Evolutionary conservation across 805 yeast species (phyloP), one percentile per base, ranked within the genome.

Genomic region (Zygosaccharomyces bailii): DNA sequence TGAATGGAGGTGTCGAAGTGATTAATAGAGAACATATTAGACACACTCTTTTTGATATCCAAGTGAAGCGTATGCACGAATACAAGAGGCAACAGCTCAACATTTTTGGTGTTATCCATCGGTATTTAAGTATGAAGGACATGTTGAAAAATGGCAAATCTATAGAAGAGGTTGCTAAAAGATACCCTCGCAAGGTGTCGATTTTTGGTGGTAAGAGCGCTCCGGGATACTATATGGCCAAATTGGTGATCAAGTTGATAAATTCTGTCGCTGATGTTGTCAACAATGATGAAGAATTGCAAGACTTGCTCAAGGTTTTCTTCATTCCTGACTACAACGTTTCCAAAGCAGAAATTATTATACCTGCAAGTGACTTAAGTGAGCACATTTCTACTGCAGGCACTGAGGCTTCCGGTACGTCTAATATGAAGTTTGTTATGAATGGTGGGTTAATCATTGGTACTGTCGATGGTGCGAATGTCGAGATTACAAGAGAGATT

Each of bases 351-450:
- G 96, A 90, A 69, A 77, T 88, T 46, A 86, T 89, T 59, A 76
- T 80, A 53, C 96, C 96, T 19, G 96, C 91, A 16, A 82, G 91
- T 35, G 97, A 89, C 65, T 72, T 89, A 57, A 84, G 93, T 37
- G 93, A 89, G 70, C 97, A 89, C 69, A 89, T 89, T 54, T 89
- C 96, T 10, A 89, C 97, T 34, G 97, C 97, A 6, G 97, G 97
- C 56, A 89, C 97, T 21, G 97, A 89, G 65, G 97, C 96, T 17
- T 84, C 95, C 0, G 97, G 97, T 61, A 89, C 97, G 25, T 86
- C 95, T 27, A 89, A 89, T 71, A 89, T 89, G 97, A 89, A 89
- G 70, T 89, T 89, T 63, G 96, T 88, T 18, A 72, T 89, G 68
- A 89, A 88, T 61, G 97, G 96, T 67, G 97, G 97, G 40, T 76